phyloP scores from a whole-genome alignment of 192 early-diverging fungal genomes.

The Coemansia sp. region DNA sequence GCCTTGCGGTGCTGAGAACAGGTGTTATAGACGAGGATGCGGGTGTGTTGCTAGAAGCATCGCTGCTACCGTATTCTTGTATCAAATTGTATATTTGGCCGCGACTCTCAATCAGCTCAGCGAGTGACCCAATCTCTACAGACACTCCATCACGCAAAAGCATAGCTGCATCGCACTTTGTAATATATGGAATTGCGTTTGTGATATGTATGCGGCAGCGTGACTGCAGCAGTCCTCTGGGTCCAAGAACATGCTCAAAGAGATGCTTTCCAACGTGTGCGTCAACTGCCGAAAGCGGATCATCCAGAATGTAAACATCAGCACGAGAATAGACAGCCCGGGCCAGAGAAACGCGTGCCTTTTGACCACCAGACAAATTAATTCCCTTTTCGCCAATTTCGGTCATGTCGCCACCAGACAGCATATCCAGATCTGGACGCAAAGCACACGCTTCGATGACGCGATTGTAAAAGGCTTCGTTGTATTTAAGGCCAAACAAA shows the following conservation, averaged over 20 bases:
- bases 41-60: too few species aligned
- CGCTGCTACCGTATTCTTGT: too few species aligned
- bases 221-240: constrained; percentile 63
- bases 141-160: too few species aligned
- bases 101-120: too few species aligned
- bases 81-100: too few species aligned
- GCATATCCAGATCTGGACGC: constrained; percentile 78
- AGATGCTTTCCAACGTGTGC: constrained; percentile 76
- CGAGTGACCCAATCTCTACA: too few species aligned
- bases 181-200: too few species aligned
- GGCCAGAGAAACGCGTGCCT: constrained; percentile 58
- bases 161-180: too few species aligned
- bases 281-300: constrained; percentile 61
- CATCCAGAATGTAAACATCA: constrained; percentile 78
- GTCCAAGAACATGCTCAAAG: constrained; percentile 88
- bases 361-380: constrained; percentile 90
- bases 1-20: too few species aligned
- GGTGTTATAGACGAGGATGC: too few species aligned
- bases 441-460: constrained; percentile 81
- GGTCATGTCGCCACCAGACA: constrained; percentile 76
- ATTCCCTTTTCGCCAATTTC: constrained; percentile 60
- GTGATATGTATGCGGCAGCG: too few species aligned
- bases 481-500: constrained; percentile 78
- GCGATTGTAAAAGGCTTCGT: constrained; percentile 72
- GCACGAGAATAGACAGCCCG: constrained; percentile 86